Evolutionary conservation across 164 flowering plant species (phyloP), one percentile per base, ranked within the genome.

Genomic region (Tetracentron sinense): DNA sequence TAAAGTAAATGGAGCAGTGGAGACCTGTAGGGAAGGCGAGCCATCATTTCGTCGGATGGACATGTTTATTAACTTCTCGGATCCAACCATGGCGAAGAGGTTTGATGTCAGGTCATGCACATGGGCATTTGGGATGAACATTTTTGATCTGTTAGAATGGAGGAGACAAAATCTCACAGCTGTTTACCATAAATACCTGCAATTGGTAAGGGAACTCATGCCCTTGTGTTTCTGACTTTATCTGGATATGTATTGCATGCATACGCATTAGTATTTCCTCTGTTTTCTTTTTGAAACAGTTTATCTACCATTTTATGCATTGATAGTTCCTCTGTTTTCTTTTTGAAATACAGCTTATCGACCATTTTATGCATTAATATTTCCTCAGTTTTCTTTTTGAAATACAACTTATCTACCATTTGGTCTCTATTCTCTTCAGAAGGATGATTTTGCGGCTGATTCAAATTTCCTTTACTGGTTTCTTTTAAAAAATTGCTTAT

Each of bases 91-190:
- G 23, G 77, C 79, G 19, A 73, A 75, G 62, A 80, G 63, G 47
- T 85, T 94, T 66, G 81, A 85, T 71, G 67, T 51, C 53, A 77
- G 84, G 8, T 77, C 88, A 30, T 91, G 96, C 82, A 83, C 96
- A 11, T 95, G 97, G 97, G 97, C 92, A 50, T 95, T 92, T 79
- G 99, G 99, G 57, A 75, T 95, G 94, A 95, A 95, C 68, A 21
- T 95, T 46, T 82, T 90, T 81, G 92, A 95, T 75, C 79, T 95
- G 53, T 66, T 27, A 56, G 82, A 80, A 66, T 92, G 97, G 99
- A 86, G 92, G 70, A 67, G 69, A 64, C 79, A 47, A 23, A 75
- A 87, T 70, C 64, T 91, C 64, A 89, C 91, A 14, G 72, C 70
- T 49, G 59, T 76, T 20, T 89, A 92, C 72, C 78, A 76, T 55